Conservation (phyloP, 257 asterid species). For the Cynanchum wilfordii region DNA sequence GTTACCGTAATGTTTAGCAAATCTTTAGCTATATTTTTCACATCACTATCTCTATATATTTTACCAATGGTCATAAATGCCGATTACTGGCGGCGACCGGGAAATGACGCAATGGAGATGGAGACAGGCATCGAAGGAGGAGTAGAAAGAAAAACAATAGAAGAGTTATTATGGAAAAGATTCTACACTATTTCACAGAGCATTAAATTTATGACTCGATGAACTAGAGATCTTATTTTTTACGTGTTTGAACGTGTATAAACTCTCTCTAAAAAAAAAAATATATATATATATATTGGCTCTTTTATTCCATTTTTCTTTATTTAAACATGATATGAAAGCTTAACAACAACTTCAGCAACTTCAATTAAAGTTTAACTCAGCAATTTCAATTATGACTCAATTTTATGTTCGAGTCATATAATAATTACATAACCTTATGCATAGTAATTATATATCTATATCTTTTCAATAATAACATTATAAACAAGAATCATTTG, state of each 20-base stretch:
- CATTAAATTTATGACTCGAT: slow-evolving; percentile 21
- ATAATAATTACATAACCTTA: too few relatives aligned
- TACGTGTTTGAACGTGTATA: not conserved
- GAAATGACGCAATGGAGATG: slow-evolving; percentile 2
- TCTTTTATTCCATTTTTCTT: too few relatives aligned
- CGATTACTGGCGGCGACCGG: slow-evolving; percentile 1
- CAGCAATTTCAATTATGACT: too few relatives aligned
- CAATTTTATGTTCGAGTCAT: too few relatives aligned
- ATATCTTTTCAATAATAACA: too few relatives aligned
- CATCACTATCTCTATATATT: slow-evolving; percentile 25
- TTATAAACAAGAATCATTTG: too few relatives aligned
- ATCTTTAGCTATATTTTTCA: slow-evolving; percentile 24
- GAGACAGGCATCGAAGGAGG: not conserved
- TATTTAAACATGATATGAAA: too few relatives aligned
- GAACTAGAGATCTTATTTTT: not conserved
- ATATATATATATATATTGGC: too few relatives aligned
- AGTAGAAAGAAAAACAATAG: not conserved
- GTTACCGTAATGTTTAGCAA: slow-evolving; percentile 27
- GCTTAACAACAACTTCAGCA: too few relatives aligned
- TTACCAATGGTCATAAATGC: not conserved
- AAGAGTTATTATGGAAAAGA: slow-evolving; percentile 13
- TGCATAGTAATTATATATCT: too few relatives aligned
- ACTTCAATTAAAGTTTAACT: too few relatives aligned
- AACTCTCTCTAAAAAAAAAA: too few relatives aligned
- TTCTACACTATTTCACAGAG: slow-evolving; percentile 7